Base-by-base conservation (phyloP, 352 stramenopile species). In the Globisporangium yorkense region DNA sequence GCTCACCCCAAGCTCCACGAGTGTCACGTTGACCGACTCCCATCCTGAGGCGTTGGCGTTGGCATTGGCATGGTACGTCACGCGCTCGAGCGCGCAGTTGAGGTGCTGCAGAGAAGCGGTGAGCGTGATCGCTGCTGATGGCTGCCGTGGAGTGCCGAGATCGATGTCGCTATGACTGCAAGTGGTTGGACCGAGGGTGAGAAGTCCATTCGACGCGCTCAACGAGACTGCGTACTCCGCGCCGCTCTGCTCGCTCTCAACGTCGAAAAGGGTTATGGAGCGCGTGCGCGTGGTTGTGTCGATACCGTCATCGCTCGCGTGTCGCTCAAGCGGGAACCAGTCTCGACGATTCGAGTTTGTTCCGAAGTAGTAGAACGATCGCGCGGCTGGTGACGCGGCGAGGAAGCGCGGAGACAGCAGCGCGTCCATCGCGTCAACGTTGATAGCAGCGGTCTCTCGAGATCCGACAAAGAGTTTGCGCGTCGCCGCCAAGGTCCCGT, bases 61-160 rank as follows among this genome's bases (percentile, higher is more conserved):
- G 2, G 72, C 59, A 57, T 67, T 59, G 2, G 72, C 59, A 57
- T 74, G 56, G 67, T 84, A 87, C 39, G 70, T 74, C 20, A 88
- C 62, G 27, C 77, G 65, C 20, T 81, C 63, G 7, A 85, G 55
- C 1, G 65, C 65, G 56, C 78, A 88, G 54, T 88, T 87, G 45
- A 86, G 61, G 20, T 59, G 49, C 31, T 21, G 31, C 2, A 88
- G 48, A 18, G 57, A 59, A 0, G 75, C 75, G 33, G 57, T 50
- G 35, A 87, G 12, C 1, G 45, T 57, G n/a, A 79, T 49, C 44
- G 29, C 31, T 2, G 21, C 21, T 5, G 35, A 37, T 1, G 20
- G 29, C 37, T 55, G 43, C 37, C 10, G 27, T 4, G 54, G 10
- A 20, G 49, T 2, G 20, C 15, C 37, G 21, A 48, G n/a, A 13